These are phyloP conservation scores for Aspergillus ellipticus DNA, from an alignment of 495 filamentous ascomycete genomes.

Conservation along the genomic window DNA sequence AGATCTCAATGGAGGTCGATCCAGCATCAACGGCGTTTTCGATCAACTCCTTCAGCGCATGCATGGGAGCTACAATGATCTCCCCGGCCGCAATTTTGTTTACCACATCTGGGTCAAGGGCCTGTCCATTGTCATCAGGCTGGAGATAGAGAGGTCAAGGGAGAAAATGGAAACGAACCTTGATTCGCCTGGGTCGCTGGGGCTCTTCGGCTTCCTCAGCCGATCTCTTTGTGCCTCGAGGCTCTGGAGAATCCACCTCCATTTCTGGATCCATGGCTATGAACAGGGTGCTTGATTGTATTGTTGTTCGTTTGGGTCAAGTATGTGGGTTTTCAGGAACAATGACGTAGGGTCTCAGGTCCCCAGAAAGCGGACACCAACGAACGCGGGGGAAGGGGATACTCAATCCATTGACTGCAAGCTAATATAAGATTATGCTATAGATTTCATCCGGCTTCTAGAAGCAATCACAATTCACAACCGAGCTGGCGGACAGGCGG, in stretches of 20 bases:
- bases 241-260: slow-evolving; percentile 38
- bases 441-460: not conserved
- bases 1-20: slow-evolving; percentile 83
- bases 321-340: not conserved
- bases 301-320: no score
- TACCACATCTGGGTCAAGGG: slow-evolving; percentile 90
- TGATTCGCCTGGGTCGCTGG: slow-evolving; percentile 63
- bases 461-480: not conserved
- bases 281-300: no score
- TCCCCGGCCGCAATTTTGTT: slow-evolving; percentile 99
- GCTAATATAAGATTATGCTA: not conserved
- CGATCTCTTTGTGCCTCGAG: slow-evolving; percentile 62
- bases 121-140: slow-evolving; percentile 41
- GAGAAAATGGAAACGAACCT: slow-evolving; percentile 36
- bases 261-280: slow-evolving; percentile 42
- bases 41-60: slow-evolving; percentile 95
- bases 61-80: slow-evolving; percentile 96
- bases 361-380: not conserved
- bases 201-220: slow-evolving; percentile 43
- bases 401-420: not conserved
- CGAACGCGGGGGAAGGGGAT: not conserved
- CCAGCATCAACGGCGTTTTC: slow-evolving; percentile 98
- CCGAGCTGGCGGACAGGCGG: not conserved
- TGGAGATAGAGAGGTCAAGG: not conserved
- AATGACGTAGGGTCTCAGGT: not conserved